phyloP scores from a whole-genome alignment of 768 basidiomycete genomes.

The Neoboletus magnificus region DNA sequence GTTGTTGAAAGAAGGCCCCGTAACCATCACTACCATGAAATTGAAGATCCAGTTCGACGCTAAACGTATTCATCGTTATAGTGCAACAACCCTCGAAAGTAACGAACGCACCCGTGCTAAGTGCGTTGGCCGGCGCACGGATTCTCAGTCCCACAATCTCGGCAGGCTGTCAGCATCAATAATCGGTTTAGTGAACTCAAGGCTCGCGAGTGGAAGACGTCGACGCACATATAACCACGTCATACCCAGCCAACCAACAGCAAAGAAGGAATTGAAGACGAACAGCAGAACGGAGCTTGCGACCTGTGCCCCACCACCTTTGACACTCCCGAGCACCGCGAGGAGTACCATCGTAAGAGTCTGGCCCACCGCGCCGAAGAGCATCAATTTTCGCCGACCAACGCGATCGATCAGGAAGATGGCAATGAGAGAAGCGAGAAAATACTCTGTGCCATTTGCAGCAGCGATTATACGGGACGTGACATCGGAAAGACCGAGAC shows the following conservation, averaged over 20 bases:
- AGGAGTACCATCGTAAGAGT: constrained; percentile 57
- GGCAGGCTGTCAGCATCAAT: constrained; percentile 42
- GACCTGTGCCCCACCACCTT: constrained; percentile 45
- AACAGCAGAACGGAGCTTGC: constrained; percentile 56
- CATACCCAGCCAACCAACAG: constrained; percentile 68
- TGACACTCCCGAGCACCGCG: constrained; percentile 53
- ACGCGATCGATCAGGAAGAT: constrained; percentile 70
- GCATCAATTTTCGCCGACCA: constrained; percentile 69
- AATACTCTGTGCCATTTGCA: constrained; percentile 70
- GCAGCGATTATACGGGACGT: constrained; percentile 62
- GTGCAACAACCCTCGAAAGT: background rate
- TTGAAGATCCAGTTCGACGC: constrained; percentile 55
- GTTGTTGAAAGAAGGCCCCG: constrained; percentile 54
- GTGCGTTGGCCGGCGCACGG: constrained; percentile 61
- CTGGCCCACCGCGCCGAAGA: constrained; percentile 65
- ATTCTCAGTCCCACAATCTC: constrained; percentile 63
- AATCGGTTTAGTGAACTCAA: background rate
- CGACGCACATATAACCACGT: constrained; percentile 62
- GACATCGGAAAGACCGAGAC: constrained; percentile 54
- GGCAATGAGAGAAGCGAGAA: constrained; percentile 66
- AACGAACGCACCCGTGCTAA: constrained; percentile 44
- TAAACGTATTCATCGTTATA: constrained; percentile 1
- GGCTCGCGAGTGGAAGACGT: background rate
- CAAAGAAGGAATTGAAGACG: constrained; percentile 72
- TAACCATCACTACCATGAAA: constrained; percentile 58